Evolutionary conservation across 495 filamentous ascomycete species (phyloP), one percentile per base, ranked within the genome.

Genomic region (Annulohypoxylon bovei): DNA sequence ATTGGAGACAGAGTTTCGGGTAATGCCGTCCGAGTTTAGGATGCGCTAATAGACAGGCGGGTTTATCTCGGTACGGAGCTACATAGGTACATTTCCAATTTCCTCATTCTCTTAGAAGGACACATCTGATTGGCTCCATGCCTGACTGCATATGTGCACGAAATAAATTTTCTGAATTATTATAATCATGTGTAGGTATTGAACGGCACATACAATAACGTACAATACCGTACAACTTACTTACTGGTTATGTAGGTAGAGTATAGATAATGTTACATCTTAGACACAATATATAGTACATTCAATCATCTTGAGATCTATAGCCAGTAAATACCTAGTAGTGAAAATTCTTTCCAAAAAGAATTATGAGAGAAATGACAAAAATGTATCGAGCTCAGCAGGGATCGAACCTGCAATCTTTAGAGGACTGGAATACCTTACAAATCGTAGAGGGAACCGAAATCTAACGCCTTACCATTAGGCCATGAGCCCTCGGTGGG

Each of bases 401-500:
- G 70, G 70, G 70, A 72, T 72, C 64, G 70, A 72, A 72, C 70
- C 70, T 72, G 70, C 70, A 72, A 72, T 72, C 55, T 72, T 72
- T 18, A 68, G 70, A 72, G 64, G 16, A 53, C 27, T 20, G 58
- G 23, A 20, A 40, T 54, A 11, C 33, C 20, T 22, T n/a, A n/a
- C n/a, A 18, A n/a, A 3, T 14, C 5, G 2, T 32, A 18, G 28
- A 33, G 6, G 28, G 57, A 54, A 70, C 67, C 67, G 67, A 70
- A 70, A 65, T 70, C 61, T 70, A 12, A 70, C 67, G 67, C 67
- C 67, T 70, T 70, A 70, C 54, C 67, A 65, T 65, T 70, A 70
- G 61, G 60, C 67, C 67, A 69, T 69, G 60, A 63, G 27, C 67
- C 67, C 65, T 23, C n/a, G 12, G 5, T 42, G n/a, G 8, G 5